Evolutionary conservation across 2,329 filamentous ascomycete species (phyloP).

Genomic region (Penicillium griseofulvum): DNA sequence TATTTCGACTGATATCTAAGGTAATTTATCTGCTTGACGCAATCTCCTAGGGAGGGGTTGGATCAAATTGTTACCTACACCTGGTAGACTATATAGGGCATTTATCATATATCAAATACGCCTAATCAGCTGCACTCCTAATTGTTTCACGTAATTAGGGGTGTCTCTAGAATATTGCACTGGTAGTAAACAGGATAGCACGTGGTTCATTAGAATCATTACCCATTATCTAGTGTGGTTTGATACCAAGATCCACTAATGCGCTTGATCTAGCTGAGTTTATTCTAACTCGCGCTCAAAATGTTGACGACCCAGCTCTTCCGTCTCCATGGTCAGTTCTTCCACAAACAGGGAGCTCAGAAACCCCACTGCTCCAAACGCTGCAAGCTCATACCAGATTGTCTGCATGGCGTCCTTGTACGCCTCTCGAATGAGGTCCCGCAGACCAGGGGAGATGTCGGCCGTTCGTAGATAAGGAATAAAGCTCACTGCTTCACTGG

Average conservation of each 20-base stretch:
- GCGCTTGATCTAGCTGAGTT: neutral
- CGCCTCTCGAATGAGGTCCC: neutral
- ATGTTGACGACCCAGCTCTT: conserved; percentile 5
- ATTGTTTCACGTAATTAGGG: too few species aligned
- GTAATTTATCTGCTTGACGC: too few species aligned
- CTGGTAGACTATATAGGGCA: too few species aligned
- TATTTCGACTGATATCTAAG: too few species aligned
- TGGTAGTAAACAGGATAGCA: too few species aligned
- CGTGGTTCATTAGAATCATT: too few species aligned
- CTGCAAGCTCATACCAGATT: conserved; percentile 4
- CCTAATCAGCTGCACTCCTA: too few species aligned
- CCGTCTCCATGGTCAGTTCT: conserved; percentile 4
- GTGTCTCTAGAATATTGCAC: too few species aligned
- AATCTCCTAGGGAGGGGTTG: too few species aligned
- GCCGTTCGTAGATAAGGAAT: neutral
- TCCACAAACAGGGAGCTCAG: conserved; percentile 2
- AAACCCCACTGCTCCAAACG: neutral
- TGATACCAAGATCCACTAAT: neutral
- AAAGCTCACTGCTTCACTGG: neutral
- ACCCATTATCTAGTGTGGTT: too few species aligned
- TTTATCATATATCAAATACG: too few species aligned
- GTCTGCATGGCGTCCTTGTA: conserved; percentile 1
- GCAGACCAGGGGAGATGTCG: neutral
- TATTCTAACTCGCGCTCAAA: neutral
- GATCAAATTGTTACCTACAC: too few species aligned